Base-by-base conservation (phyloP, 2,329 filamentous ascomycete species). In the Atkinsonella texensis region DNA sequence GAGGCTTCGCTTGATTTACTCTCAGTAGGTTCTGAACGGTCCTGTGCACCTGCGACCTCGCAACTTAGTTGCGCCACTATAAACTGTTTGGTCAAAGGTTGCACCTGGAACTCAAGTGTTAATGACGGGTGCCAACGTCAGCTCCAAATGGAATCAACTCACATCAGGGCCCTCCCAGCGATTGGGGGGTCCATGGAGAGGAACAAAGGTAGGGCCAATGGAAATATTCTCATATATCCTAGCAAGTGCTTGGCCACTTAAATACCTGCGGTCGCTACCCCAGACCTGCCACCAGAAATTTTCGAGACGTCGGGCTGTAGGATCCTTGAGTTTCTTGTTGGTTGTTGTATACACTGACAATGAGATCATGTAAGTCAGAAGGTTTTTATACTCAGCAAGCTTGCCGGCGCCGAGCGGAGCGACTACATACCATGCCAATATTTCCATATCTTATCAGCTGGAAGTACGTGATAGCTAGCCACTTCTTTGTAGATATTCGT, bases 211-310 rank as follows among this genome's bases (percentile, higher is more conserved):
- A 53, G 76, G 71, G 9, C 79, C 79, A 45, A 72, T 69, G 0
- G 80, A 81, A 45, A 83, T 80, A 33, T 79, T 69, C 58, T 76
- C 69, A 57, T 78, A 83, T 5, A 82, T 65, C 54, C 65, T 72
- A 52, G 80, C 79, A 45, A 83, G 68, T 12, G 72, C 70, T 35
- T 67, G 68, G 40, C 76, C 80, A 46, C 76, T 74, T 46, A 82
- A 68, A 50, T 71, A 62, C 35, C 74, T 71, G 31, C 74, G 69
- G 55, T 80, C 68, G 57, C 80, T 83, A 35, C 79, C 79, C 73
- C 78, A 79, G 50, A 83, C 77, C 59, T 82, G 79, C 75, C 79
- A 83, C 80, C 80, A 84, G 57, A 82, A 81, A 58, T 82, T 79
- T 60, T 83, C 80, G 18, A 83, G 66, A 17, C 80, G 77, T 53